Base-by-base conservation (phyloP, 1,139 yeast species). In the Barnettozyma hawaiiensis region DNA sequence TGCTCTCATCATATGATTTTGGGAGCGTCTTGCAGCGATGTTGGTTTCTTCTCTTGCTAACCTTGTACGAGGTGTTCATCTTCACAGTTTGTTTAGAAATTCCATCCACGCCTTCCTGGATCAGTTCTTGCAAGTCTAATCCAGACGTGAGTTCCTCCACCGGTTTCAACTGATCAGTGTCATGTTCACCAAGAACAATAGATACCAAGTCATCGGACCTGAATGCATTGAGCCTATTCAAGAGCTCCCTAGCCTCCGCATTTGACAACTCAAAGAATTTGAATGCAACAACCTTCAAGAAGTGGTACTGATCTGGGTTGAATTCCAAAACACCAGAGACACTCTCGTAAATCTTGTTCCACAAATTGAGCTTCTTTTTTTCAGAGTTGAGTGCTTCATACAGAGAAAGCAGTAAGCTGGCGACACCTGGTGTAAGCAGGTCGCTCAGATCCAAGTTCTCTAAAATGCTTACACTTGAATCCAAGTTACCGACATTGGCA, bases 241-340 rank as follows among this genome's bases (percentile, higher is more conserved):
- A 66, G 18, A 76, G 47, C 14, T 37, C 34, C 12, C 37, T 34
- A 2, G 54, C 40, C 27, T 69, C 65, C 12, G 49, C 57, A 12
- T 53, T 41, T 6, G 60, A 54, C 18, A 66, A 43, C 41, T 69
- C 60, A 43, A 68, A 61, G 40, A 71, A 62, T 49, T 76, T 71
- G 50, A 78, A 70, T 1, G 73, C 78, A 36, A 78, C 56, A 37
- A 67, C 66, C 48, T 71, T 75, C 53, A 73, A 66, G 47, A 73
- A 74, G 36, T 53, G 50, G 47, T 57, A 48, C 23, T 59, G 50
- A 8, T 59, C 59, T 39, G 58, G 50, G 18, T 19, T 66, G 5
- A 33, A 23, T 11, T 45, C 27, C 2, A 32, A 33, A 2, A 22
- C 18, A 12, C 36, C 23, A 8, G 31, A 35, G 20, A 40, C 54